phyloP scores from a whole-genome alignment of 1,284 basidiomycete species.

The Sphagnurus paluster region DNA sequence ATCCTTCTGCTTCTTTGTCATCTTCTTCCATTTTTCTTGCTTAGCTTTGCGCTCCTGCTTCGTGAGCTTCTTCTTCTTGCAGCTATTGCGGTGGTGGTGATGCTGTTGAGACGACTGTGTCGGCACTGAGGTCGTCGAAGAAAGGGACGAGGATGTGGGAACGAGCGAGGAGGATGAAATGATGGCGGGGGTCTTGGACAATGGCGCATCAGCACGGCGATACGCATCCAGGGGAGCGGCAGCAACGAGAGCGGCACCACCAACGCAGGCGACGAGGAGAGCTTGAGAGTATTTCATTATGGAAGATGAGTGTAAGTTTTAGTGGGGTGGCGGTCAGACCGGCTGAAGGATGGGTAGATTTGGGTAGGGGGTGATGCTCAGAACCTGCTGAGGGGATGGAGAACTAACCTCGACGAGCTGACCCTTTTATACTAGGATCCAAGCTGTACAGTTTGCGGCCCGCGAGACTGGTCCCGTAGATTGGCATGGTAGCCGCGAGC shows the following conservation, averaged over 20 bases:
- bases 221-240: conserved; percentile 4
- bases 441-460: neutral
- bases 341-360: conserved; percentile 9
- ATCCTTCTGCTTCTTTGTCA: neutral
- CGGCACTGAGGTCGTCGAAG: neutral
- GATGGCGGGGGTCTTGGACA: neutral
- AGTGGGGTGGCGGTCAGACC: conserved; percentile 12
- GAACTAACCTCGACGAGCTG: neutral
- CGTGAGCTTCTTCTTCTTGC: conserved; percentile 2
- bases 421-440: conserved; percentile 7
- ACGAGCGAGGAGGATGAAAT: neutral
- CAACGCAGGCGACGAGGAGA: conserved; percentile 12
- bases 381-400: conserved; percentile 17
- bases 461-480: no score
- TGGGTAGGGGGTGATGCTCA: conserved; percentile 11
- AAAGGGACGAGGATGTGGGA: neutral
- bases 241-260: conserved; percentile 13
- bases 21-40: neutral
- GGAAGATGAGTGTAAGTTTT: conserved; percentile 2
- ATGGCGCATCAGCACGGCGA: neutral
- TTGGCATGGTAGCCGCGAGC: no score
- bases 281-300: conserved; percentile 18
- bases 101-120: neutral
- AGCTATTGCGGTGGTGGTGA: neutral
- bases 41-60: neutral